phyloP scores from a whole-genome alignment of 257 asterid species.

The Solanum virginianum region DNA sequence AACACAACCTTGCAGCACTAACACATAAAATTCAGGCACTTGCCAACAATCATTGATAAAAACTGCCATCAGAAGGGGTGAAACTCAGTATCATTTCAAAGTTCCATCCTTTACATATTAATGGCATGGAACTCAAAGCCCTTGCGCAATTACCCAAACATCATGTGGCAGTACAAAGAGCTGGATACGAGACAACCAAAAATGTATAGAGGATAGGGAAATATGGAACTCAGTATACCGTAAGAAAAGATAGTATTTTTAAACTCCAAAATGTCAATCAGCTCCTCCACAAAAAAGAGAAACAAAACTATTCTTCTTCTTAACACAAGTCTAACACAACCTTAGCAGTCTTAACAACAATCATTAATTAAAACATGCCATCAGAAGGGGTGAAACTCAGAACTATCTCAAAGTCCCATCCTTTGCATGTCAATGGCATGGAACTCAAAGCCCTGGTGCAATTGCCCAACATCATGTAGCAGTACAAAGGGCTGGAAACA shows the following conservation, averaged over 20 bases:
- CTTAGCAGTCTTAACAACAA: background rate
- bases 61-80: background rate
- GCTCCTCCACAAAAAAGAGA: background rate
- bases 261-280: background rate
- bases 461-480: background rate
- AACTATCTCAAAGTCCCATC: background rate
- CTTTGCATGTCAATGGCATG: background rate
- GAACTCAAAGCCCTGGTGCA: conserved; percentile 1
- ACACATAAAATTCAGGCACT: background rate
- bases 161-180: background rate
- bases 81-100: background rate
- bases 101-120: background rate
- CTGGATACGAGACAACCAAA: background rate
- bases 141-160: background rate
- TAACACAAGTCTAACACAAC: background rate
- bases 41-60: background rate
- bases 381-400: background rate
- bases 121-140: background rate
- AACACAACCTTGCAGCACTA: background rate
- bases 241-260: background rate
- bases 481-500: background rate
- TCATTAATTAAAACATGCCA: background rate
- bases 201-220: background rate
- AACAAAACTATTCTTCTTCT: background rate
- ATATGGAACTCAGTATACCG: background rate